Percentiles rank a stretch among this genome's conserved stretches.
Evolutionary conservation across 2,329 filamentous ascomycete species (phyloP).

Genomic region (Dactylonectria macrodidyma): DNA sequence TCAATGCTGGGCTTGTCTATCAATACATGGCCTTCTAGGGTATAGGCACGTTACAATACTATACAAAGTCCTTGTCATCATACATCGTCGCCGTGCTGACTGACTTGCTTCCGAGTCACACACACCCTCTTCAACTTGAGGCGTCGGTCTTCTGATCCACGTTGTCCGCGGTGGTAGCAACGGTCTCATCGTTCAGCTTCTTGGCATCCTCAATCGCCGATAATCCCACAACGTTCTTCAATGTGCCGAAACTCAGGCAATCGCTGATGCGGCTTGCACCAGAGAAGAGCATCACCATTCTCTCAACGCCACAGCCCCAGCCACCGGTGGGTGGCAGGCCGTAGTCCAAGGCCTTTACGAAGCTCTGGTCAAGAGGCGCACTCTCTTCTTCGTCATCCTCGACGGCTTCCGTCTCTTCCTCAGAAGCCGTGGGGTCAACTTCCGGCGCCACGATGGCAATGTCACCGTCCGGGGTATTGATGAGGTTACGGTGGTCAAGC

Average conservation of each 20-base stretch:
- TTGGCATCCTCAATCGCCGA: constrained; percentile 54
- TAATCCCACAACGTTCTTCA: constrained; percentile 77
- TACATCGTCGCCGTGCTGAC: constrained; percentile 33
- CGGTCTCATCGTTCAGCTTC: constrained; percentile 25
- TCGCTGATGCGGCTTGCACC: constrained; percentile 86
- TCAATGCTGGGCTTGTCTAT: constrained; percentile 19
- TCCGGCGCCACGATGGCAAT: constrained; percentile 48
- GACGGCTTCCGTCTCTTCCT: constrained; percentile 31
- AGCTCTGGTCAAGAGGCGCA: constrained; percentile 80
- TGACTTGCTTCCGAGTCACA: constrained; percentile 2
- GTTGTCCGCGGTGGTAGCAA: constrained; percentile 3
- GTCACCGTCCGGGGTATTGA: constrained; percentile 53
- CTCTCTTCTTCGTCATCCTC: constrained; percentile 61
- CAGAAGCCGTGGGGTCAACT: constrained; percentile 56
- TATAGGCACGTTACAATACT: constrained; percentile 41
- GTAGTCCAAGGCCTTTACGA: constrained; percentile 87
- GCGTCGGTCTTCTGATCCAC: constrained; percentile 23
- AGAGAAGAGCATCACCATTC: constrained; percentile 91
- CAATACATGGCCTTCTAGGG: constrained; percentile 25
- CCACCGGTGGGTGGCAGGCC: constrained; percentile 96
- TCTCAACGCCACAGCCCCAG: constrained; percentile 95
- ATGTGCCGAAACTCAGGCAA: constrained; percentile 88
- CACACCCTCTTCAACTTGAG: constrained; percentile 16
- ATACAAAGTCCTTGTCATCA: constrained; percentile 43
- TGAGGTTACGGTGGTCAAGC: constrained; percentile 63